Conservation (phyloP, 306 rosid species). For the Cucurbita argyrosperma region DNA sequence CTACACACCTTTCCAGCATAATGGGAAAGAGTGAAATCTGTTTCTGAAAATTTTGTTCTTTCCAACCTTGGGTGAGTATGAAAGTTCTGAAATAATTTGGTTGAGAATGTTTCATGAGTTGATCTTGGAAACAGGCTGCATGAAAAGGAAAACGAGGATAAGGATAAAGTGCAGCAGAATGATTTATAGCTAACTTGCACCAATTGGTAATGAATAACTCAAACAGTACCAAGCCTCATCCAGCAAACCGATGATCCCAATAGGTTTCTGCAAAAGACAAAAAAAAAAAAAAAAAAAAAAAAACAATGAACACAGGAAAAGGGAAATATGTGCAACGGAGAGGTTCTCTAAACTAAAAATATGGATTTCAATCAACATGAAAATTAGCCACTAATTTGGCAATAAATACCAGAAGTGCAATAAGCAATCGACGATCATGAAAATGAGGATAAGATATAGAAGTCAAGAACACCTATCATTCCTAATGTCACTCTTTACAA, state of each 20-base stretch:
- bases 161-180: constrained; percentile 16
- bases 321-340: neutral
- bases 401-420: neutral
- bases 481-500: neutral
- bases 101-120: constrained; percentile 80
- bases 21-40: constrained; percentile 81
- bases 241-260: constrained; percentile 76
- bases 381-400: neutral
- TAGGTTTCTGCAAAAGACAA: constrained; percentile 69
- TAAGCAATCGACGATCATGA: too few species aligned
- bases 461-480: neutral
- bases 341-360: neutral
- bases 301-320: neutral
- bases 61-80: constrained; percentile 65
- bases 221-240: constrained; percentile 92
- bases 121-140: constrained; percentile 98
- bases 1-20: constrained; percentile 93
- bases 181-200: constrained; percentile 20
- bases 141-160: constrained; percentile 28
- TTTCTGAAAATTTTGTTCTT: constrained; percentile 78
- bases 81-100: constrained; percentile 76
- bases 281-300: neutral
- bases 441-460: neutral
- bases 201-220: constrained; percentile 37
- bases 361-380: neutral